A percentile compares a stretch with the other conserved stretches of the same genome.
These are phyloP conservation scores for Echium plantagineum DNA, from an alignment of 257 asterid genomes.

Conservation along the genomic window DNA sequence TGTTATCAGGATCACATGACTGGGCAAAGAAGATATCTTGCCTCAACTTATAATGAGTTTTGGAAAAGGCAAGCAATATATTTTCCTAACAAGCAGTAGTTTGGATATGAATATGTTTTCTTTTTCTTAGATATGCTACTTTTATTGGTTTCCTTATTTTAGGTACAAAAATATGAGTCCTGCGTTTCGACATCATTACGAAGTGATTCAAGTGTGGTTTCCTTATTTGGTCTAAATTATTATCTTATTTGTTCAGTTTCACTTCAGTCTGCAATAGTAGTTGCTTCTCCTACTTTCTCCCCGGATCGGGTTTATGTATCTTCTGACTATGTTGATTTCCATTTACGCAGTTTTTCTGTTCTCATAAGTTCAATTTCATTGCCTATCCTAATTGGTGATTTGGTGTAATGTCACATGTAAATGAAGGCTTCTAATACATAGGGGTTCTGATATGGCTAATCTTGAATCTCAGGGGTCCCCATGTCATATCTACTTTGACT, in stretches of 20 bases:
- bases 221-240: too few relatives aligned
- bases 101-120: background rate
- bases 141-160: constrained; percentile 7
- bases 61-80: constrained; percentile 51
- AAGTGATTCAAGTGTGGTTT: constrained; percentile 51
- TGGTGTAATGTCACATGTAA: too few relatives aligned
- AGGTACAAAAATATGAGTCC: constrained; percentile 73
- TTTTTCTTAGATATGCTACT: constrained; percentile 1
- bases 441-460: constrained; percentile 13
- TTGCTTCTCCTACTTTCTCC: too few relatives aligned
- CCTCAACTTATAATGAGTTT: constrained; percentile 68
- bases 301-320: too few relatives aligned
- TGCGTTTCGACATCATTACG: constrained; percentile 80
- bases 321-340: too few relatives aligned
- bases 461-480: constrained; percentile 57
- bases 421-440: background rate
- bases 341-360: too few relatives aligned
- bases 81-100: too few relatives aligned
- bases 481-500: constrained; percentile 93
- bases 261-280: too few relatives aligned
- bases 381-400: too few relatives aligned
- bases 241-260: background rate
- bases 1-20: constrained; percentile 80
- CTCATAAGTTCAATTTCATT: too few relatives aligned
- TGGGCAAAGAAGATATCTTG: constrained; percentile 92